Evolutionary conservation across 2,329 filamentous ascomycete genomes (phyloP).

Genomic region (Cyphellophora europaea): DNA sequence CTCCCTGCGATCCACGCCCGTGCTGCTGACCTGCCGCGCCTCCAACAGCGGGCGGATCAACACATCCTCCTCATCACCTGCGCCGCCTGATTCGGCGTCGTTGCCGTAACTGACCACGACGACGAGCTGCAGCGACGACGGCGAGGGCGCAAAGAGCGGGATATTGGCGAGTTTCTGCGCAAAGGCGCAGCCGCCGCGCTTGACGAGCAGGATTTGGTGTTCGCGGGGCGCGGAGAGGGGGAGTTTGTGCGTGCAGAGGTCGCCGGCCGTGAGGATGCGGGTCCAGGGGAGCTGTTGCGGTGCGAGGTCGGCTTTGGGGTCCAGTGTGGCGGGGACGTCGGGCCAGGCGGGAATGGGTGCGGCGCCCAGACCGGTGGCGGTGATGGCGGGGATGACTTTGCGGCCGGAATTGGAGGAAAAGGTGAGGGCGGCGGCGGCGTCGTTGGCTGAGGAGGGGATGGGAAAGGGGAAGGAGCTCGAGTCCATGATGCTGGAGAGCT

Average conservation of each 20-base stretch:
- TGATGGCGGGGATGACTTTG: slow-evolving; percentile 35
- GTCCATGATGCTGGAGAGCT: slow-evolving; percentile 17
- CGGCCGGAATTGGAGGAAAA: slow-evolving; percentile 4
- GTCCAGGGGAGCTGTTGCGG: slow-evolving; percentile 50
- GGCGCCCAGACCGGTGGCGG: slow-evolving; percentile 45
- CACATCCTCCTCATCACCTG: slow-evolving; percentile 26
- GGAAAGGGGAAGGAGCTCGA: slow-evolving; percentile 2
- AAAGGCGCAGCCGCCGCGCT: slow-evolving; percentile 77
- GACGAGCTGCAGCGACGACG: slow-evolving; percentile 64
- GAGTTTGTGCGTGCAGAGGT: slow-evolving; percentile 53
- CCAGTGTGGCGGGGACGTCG: slow-evolving; percentile 28
- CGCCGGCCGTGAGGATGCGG: slow-evolving; percentile 52
- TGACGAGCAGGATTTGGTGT: slow-evolving; percentile 72
- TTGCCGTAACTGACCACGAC: slow-evolving; percentile 62
- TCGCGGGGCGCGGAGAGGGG: slow-evolving; percentile 39
- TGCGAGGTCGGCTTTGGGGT: slow-evolving; percentile 20
- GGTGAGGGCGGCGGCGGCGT: slow-evolving; percentile 1
- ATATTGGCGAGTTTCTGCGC: slow-evolving; percentile 74
- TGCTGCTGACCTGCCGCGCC: slow-evolving; percentile 59
- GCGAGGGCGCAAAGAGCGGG: slow-evolving; percentile 60
- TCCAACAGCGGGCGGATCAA: slow-evolving; percentile 65
- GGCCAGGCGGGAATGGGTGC: slow-evolving; percentile 59
- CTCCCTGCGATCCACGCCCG: slow-evolving; percentile 55
- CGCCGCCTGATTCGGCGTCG: slow-evolving; percentile 20
- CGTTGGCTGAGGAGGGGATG: slow-evolving; percentile 7